Evolutionary conservation across 352 stramenopile genomes (phyloP).

Genomic region (Globisporangium okanoganense): DNA sequence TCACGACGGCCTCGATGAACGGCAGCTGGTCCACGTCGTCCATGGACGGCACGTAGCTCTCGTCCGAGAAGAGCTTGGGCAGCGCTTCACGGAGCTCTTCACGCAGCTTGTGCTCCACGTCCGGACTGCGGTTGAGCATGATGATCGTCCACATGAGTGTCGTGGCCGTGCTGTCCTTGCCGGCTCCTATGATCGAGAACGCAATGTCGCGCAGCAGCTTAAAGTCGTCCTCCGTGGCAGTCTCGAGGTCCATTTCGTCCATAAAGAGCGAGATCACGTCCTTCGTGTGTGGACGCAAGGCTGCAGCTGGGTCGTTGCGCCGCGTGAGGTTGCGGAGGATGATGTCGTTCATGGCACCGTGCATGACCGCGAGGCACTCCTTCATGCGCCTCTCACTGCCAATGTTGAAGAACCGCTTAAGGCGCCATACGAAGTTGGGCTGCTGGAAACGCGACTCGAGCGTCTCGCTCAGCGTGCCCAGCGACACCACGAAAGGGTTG

Average conservation of each 20-base stretch:
- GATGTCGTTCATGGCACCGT: conserved; percentile 42
- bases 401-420: too few relatives aligned
- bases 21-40: conserved; percentile 52
- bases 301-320: too few relatives aligned
- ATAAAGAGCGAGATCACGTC: conserved; percentile 28
- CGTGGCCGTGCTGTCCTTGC: conserved; percentile 53
- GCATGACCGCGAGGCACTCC: conserved; percentile 33
- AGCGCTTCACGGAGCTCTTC: conserved; percentile 45
- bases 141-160: conserved; percentile 74
- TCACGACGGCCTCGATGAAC: conserved; percentile 58
- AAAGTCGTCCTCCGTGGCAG: too few relatives aligned
- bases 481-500: conserved; percentile 33
- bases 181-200: conserved; percentile 51
- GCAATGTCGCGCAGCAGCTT: conserved; percentile 42
- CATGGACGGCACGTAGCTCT: conserved; percentile 29
- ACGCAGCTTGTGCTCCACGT: too few relatives aligned
- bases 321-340: conserved; percentile 45
- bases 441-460: conserved; percentile 26
- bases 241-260: too few relatives aligned
- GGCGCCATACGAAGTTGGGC: too few relatives aligned
- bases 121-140: conserved; percentile 54
- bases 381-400: too few relatives aligned
- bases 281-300: too few relatives aligned
- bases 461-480: conserved; percentile 1
- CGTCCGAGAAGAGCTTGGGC: conserved; percentile 21